phyloP scores from a whole-genome alignment of 75 land plant species.

The Cryptomeria japonica region DNA sequence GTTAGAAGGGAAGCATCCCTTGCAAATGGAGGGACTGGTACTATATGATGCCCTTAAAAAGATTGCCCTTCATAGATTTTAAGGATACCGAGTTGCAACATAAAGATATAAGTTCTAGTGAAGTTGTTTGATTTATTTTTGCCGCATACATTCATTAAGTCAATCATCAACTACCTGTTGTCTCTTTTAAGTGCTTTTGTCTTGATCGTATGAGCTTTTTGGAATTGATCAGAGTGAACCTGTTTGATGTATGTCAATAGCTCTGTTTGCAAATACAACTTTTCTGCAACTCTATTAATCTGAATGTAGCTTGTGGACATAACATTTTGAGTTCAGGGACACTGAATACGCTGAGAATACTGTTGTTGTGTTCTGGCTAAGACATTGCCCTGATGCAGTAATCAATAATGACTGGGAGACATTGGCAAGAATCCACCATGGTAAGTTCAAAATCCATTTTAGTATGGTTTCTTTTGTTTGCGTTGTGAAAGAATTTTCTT shows the following conservation, averaged over 20 bases:
- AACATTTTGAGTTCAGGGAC: slow-evolving; percentile 21
- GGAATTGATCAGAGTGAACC: neutral
- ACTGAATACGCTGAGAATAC: slow-evolving; percentile 39
- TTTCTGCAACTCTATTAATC: neutral
- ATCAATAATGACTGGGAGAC: slow-evolving; percentile 26
- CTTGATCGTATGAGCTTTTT: neutral
- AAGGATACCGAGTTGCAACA: neutral
- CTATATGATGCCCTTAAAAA: too few relatives aligned
- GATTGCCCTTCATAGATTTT: too few relatives aligned
- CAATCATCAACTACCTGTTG: neutral
- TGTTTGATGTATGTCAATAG: neutral
- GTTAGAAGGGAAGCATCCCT: too few relatives aligned
- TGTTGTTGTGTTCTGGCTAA: slow-evolving; percentile 32
- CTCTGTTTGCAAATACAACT: neutral
- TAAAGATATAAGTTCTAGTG: neutral
- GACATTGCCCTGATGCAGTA: slow-evolving; percentile 30
- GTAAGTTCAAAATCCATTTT: slow-evolving; percentile 15
- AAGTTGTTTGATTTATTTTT: neutral
- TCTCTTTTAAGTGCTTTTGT: neutral
- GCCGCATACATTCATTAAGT: neutral
- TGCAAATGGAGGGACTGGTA: too few relatives aligned
- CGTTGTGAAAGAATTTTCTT: neutral
- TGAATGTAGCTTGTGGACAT: neutral
- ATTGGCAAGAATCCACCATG: slow-evolving; percentile 35
- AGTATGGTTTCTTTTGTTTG: neutral